Conservation (phyloP, 257 asterid species). For the Eustoma russellianum region DNA sequence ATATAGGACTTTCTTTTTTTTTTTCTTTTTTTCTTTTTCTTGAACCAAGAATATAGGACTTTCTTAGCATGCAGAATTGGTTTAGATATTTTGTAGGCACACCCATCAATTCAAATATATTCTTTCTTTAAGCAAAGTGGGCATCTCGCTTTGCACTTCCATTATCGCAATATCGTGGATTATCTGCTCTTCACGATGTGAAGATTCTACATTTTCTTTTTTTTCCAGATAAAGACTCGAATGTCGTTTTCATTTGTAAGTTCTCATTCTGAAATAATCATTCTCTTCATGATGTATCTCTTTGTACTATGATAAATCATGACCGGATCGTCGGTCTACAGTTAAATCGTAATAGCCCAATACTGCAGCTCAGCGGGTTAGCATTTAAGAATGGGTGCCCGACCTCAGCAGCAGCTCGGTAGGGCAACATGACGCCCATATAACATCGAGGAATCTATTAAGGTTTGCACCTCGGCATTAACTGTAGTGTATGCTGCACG, state of each 20-base stretch:
- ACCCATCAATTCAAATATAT: slow-evolving; percentile 6
- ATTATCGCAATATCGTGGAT: slow-evolving; percentile 7
- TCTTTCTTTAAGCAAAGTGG: slow-evolving; percentile 13
- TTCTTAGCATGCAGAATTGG: neutral
- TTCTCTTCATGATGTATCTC: neutral
- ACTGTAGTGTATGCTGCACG: too few species aligned
- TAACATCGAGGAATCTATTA: too few species aligned
- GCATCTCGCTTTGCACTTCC: slow-evolving; percentile 25
- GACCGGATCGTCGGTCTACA: too few species aligned
- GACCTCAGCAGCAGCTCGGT: too few species aligned
- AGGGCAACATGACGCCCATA: too few species aligned
- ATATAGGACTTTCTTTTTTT: neutral
- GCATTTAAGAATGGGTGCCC: too few species aligned
- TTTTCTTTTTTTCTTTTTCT: neutral
- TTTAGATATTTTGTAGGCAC: slow-evolving; percentile 1
- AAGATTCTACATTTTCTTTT: neutral
- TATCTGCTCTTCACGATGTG: neutral
- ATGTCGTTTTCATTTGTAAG: neutral
- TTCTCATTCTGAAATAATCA: neutral
- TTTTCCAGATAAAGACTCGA: too few species aligned
- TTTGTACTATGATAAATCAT: neutral
- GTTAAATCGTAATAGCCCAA: too few species aligned
- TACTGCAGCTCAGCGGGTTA: too few species aligned
- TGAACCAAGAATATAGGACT: neutral
- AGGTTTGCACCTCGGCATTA: too few species aligned